Evolutionary conservation across 169 alveolate genomes (phyloP).

Genomic region (Cryptosporidium tyzzeri): DNA sequence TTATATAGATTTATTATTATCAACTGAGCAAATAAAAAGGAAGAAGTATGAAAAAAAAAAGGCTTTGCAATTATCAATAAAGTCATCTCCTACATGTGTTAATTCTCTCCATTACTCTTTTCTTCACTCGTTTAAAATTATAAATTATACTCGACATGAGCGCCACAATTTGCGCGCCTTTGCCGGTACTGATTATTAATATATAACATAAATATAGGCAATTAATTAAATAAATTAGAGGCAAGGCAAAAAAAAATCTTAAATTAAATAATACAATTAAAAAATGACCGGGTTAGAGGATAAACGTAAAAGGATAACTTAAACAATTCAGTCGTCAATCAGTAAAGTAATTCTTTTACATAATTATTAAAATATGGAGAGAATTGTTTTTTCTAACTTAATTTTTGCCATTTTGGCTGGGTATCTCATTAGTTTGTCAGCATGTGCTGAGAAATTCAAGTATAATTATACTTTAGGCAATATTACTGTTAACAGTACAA

Average conservation of each 20-base stretch:
- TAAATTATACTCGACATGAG: not conserved
- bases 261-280: not conserved
- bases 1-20: too few relatives aligned
- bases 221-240: not conserved
- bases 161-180: not conserved
- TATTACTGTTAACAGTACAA: not conserved
- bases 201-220: not conserved
- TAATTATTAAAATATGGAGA: not conserved
- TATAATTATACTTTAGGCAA: not conserved
- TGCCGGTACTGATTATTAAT: not conserved
- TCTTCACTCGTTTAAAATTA: not conserved
- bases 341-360: conserved; percentile 6
- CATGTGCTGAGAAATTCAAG: not conserved
- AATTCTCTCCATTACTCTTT: not conserved
- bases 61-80: too few relatives aligned
- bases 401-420: conserved; percentile 8
- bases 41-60: too few relatives aligned
- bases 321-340: not conserved
- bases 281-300: conserved; percentile 5
- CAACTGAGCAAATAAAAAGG: too few relatives aligned
- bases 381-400: not conserved
- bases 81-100: too few relatives aligned
- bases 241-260: not conserved
- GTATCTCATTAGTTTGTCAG: not conserved
- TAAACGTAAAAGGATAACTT: not conserved